Conservation (phyloP, 305 asterid species). For the Rubia tinctorum region DNA sequence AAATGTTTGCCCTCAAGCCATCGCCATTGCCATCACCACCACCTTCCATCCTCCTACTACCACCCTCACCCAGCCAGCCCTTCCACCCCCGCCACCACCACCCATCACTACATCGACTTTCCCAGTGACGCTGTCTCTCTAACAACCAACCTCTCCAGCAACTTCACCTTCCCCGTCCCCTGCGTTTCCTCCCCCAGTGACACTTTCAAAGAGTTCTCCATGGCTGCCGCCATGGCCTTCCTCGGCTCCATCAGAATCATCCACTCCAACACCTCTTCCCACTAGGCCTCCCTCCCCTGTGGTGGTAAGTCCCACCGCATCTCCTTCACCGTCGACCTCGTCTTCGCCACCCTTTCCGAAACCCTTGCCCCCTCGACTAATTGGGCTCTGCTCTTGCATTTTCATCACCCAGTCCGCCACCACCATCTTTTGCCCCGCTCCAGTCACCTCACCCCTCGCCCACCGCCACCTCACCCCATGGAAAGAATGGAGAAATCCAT, state of each 20-base stretch:
- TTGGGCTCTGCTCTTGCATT: too few relatives aligned
- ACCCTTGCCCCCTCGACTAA: constrained; percentile 46
- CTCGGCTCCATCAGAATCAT: constrained; percentile 75
- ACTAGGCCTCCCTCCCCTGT: constrained; percentile 56
- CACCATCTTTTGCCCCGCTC: too few relatives aligned
- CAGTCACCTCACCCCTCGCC: too few relatives aligned
- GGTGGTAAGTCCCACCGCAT: constrained; percentile 66
- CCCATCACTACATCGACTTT: constrained; percentile 89
- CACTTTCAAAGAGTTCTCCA: constrained; percentile 84
- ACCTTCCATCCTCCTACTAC: too few relatives aligned
- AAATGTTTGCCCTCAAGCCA: too few relatives aligned
- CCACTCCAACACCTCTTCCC: constrained; percentile 57
- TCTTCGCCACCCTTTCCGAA: constrained; percentile 48
- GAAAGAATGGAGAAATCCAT: too few relatives aligned
- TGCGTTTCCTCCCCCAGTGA: constrained; percentile 98
- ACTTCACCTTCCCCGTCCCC: constrained; percentile 59
- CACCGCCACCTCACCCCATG: too few relatives aligned
- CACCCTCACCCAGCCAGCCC: too few relatives aligned
- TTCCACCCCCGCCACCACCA: too few relatives aligned
- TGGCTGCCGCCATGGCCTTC: constrained; percentile 94
- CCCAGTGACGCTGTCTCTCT: constrained; percentile 77
- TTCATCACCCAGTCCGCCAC: constrained; percentile 56
- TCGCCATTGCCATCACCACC: too few relatives aligned
- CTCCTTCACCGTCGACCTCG: constrained; percentile 53
- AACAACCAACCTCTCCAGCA: constrained; percentile 71